Evolutionary conservation across 345 rosid genomes (phyloP).

Genomic region (Linum lewisii): DNA sequence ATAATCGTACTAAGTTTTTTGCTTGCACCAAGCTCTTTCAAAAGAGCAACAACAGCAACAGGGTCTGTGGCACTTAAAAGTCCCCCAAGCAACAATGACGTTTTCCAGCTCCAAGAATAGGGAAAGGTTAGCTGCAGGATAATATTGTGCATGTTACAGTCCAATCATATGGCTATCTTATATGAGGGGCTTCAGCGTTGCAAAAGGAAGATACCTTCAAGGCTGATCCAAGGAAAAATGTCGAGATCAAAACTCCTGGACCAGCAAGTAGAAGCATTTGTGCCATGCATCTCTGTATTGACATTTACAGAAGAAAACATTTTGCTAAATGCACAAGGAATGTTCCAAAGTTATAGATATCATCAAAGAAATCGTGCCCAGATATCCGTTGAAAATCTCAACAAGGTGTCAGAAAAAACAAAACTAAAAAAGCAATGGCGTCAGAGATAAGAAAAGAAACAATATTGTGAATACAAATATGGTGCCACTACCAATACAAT

Average conservation of each 20-base stretch:
- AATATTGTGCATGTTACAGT: slow-evolving; percentile 4
- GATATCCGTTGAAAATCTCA: background rate
- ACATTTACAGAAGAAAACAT: background rate
- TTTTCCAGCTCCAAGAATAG: slow-evolving; percentile 86
- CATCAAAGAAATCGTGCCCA: background rate
- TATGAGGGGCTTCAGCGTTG: background rate
- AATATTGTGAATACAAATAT: background rate
- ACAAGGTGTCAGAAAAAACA: background rate
- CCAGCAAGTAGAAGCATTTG: slow-evolving; percentile 96
- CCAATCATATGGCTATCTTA: background rate
- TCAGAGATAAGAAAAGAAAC: background rate
- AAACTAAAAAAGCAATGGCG: background rate
- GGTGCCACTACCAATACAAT: no score
- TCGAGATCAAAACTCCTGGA: slow-evolving; percentile 88
- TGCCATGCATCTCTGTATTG: slow-evolving; percentile 61
- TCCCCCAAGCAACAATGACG: slow-evolving; percentile 89
- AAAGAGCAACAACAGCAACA: slow-evolving; percentile 91
- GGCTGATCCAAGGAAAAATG: slow-evolving; percentile 61
- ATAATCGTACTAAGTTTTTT: slow-evolving; percentile 87
- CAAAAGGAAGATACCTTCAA: slow-evolving; percentile 45
- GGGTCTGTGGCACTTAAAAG: slow-evolving; percentile 98
- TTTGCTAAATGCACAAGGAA: background rate
- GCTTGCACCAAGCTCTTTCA: slow-evolving; percentile 97
- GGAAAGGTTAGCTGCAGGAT: slow-evolving; percentile 70
- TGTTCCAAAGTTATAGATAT: background rate